These are phyloP conservation scores for Jamesozyma spencerorum DNA, from an alignment of 805 yeast species.

Conservation along the genomic window DNA sequence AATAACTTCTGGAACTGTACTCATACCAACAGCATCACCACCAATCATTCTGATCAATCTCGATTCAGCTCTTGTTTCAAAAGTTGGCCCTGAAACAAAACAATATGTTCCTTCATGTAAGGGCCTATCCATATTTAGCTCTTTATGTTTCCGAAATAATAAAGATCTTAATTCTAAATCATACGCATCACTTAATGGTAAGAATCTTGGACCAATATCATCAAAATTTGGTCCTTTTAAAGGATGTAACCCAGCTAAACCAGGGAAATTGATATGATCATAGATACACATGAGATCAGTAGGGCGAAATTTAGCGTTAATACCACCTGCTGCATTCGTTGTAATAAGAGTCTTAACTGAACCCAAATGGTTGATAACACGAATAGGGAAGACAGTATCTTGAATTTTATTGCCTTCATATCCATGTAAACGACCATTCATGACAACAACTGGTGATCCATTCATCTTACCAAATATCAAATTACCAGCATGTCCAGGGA, in stretches of 20 bases:
- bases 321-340: conserved; percentile 96
- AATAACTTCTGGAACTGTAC: conserved; percentile 92
- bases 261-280: conserved; percentile 88
- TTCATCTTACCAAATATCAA: conserved; percentile 69
- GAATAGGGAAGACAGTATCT: conserved; percentile 76
- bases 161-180: conserved; percentile 59
- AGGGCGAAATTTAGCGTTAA: conserved; percentile 53
- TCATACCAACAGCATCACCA: conserved; percentile 95
- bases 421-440: conserved; percentile 89
- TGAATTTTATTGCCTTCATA: conserved; percentile 86
- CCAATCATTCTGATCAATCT: conserved; percentile 62
- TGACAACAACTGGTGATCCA: conserved; percentile 72
- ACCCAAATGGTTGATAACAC: conserved; percentile 61
- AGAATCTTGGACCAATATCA: conserved; percentile 75
- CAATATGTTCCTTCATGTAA: conserved; percentile 83
- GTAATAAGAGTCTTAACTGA: conserved; percentile 51
- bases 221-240: conserved; percentile 79
- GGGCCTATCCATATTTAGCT: conserved; percentile 41
- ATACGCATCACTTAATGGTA: conserved; percentile 84
- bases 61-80: conserved; percentile 89
- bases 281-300: conserved; percentile 87
- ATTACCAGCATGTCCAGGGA: conserved; percentile 82
- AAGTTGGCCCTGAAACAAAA: conserved; percentile 88
- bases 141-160: conserved; percentile 46
- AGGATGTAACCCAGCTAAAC: conserved; percentile 81